Evolutionary conservation across 108 stramenopile species (phyloP).

Genomic region (Aurantiochytrium sp.): DNA sequence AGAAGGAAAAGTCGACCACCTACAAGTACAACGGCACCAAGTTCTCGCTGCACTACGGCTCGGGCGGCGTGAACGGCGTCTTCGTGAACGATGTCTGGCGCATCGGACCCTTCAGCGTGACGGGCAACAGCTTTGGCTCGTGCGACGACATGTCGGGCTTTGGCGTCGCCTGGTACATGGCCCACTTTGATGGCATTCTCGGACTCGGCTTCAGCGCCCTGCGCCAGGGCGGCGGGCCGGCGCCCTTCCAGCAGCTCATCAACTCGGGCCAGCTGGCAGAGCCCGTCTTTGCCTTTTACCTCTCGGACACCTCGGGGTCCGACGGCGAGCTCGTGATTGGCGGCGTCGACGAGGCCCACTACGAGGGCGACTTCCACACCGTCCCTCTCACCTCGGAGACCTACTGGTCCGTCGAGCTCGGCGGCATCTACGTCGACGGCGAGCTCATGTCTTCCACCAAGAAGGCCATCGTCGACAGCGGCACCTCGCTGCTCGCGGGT

Average conservation of each 20-base stretch:
- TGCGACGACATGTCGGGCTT: slow-evolving; percentile 89
- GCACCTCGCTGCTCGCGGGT: slow-evolving; percentile 85
- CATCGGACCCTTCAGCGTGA: slow-evolving; percentile 50
- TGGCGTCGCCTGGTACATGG: slow-evolving; percentile 77
- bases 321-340: slow-evolving; percentile 93
- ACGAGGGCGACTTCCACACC: slow-evolving; percentile 62
- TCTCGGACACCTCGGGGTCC: slow-evolving; percentile 60
- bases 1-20: slow-evolving; percentile 51
- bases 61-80: slow-evolving; percentile 64
- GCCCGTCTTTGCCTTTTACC: slow-evolving; percentile 89
- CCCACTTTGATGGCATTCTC: slow-evolving; percentile 89
- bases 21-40: slow-evolving; percentile 56
- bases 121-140: slow-evolving; percentile 59
- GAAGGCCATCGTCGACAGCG: slow-evolving; percentile 88
- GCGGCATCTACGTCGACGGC: slow-evolving; percentile 62
- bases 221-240: slow-evolving; percentile 71
- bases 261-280: slow-evolving; percentile 67
- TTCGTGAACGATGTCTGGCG: slow-evolving; percentile 51
- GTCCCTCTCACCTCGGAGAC: slow-evolving; percentile 59
- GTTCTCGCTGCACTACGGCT: slow-evolving; percentile 90
- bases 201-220: slow-evolving; percentile 90
- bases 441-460: slow-evolving; percentile 30
- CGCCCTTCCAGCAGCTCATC: slow-evolving; percentile 87
- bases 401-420: slow-evolving; percentile 83
- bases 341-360: slow-evolving; percentile 67